phyloP scores from a whole-genome alignment of 768 basidiomycete species.

The Hypholoma fasciculare region DNA sequence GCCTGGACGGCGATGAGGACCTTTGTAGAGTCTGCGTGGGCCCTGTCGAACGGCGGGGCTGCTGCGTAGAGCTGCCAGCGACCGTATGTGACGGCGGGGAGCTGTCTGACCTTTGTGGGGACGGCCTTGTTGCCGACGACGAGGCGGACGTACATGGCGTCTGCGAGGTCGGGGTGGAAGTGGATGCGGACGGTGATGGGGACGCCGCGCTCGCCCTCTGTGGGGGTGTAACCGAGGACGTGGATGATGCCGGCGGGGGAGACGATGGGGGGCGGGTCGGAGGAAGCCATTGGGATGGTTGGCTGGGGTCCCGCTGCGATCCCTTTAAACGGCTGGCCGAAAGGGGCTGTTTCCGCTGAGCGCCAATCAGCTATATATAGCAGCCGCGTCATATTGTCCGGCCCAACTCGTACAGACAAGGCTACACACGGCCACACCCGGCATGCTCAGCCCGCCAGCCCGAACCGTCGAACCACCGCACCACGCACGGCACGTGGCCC shows the following conservation, averaged over 20 bases:
- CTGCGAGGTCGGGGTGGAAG: slow-evolving; percentile 50
- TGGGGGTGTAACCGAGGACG: slow-evolving; percentile 64
- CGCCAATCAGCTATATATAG: slow-evolving; percentile 15
- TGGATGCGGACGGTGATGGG: slow-evolving; percentile 66
- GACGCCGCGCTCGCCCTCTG: slow-evolving; percentile 62
- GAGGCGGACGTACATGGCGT: slow-evolving; percentile 67
- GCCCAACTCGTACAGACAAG: slow-evolving; percentile 1
- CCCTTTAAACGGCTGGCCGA: slow-evolving; percentile 9
- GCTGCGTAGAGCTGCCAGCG: slow-evolving; percentile 66
- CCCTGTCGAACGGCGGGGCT: slow-evolving; percentile 55
- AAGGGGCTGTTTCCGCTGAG: slow-evolving; percentile 11
- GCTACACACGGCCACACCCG: slow-evolving; percentile 23
- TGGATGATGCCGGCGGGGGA: slow-evolving; percentile 57
- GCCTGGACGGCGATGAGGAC: slow-evolving; percentile 64
- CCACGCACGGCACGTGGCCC: slow-evolving; percentile 73
- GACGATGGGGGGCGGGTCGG: slow-evolving; percentile 30
- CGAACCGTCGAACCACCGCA: slow-evolving; percentile 51
- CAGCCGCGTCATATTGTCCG: slow-evolving; percentile 2
- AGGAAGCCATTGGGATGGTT: slow-evolving; percentile 12
- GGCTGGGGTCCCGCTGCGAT: slow-evolving; percentile 2
- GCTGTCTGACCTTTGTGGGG: slow-evolving; percentile 60
- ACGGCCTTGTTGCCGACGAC: slow-evolving; percentile 72
- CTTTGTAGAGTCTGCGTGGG: slow-evolving; percentile 38
- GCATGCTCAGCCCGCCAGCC: slow-evolving; percentile 56
- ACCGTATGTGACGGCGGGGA: slow-evolving; percentile 46